These are phyloP conservation scores for Paramecium sonneborni DNA, from an alignment of 73 alveolate species.

Conservation along the genomic window DNA sequence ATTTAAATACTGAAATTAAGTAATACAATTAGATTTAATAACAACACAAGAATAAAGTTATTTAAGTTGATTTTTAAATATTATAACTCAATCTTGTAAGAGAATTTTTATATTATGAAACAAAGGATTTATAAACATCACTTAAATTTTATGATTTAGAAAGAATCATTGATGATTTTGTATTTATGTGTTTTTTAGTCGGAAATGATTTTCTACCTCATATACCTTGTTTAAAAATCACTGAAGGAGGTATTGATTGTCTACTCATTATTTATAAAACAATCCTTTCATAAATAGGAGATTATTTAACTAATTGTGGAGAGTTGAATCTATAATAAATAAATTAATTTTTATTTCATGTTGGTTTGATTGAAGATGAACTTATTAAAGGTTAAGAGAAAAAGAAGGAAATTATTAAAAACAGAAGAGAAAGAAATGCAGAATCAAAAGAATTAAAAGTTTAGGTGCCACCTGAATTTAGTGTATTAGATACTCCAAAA, in stretches of 20 bases:
- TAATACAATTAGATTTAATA: neutral
- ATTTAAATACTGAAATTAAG: constrained; percentile 56
- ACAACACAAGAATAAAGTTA: neutral
- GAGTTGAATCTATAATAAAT: constrained; percentile 65
- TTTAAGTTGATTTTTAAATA: constrained; percentile 45
- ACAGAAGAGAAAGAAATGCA: constrained; percentile 51
- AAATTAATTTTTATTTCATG: constrained; percentile 70
- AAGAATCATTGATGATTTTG: constrained; percentile 97
- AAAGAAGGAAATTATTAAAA: constrained; percentile 68
- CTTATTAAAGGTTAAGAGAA: constrained; percentile 70
- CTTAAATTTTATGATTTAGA: constrained; percentile 83
- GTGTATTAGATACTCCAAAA: neutral
- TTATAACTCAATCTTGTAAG: constrained; percentile 78
- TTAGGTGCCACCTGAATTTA: neutral
- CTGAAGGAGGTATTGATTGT: constrained; percentile 99
- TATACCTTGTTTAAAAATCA: constrained; percentile 96
- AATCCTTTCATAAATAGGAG: constrained; percentile 75
- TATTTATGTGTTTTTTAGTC: constrained; percentile 98
- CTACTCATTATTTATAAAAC: constrained; percentile 88
- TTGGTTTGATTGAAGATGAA: constrained; percentile 89
- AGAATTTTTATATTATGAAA: constrained; percentile 88
- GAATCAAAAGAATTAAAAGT: constrained; percentile 13
- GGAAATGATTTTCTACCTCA: constrained; percentile 99
- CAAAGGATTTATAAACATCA: constrained; percentile 66
- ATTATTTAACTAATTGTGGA: constrained; percentile 74